Conservation (phyloP, 2,329 filamentous ascomycete genomes). For the Rutstroemia sp. region DNA sequence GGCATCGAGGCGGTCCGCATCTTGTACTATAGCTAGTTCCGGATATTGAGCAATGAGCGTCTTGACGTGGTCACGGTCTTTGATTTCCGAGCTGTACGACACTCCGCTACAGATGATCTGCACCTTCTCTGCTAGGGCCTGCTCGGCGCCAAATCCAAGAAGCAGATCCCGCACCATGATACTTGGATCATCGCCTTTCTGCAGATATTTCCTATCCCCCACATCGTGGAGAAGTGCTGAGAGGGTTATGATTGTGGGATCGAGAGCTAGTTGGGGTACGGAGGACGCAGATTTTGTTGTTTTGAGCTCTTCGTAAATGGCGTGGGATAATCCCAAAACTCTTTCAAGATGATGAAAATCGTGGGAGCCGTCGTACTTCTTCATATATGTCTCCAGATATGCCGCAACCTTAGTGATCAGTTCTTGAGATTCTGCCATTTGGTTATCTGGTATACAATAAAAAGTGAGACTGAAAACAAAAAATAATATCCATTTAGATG, state of each 20-base stretch:
- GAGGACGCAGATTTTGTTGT: neutral
- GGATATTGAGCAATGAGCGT: constrained; percentile 56
- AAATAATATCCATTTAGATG: too few species aligned
- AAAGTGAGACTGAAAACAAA: too few species aligned
- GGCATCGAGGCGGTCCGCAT: constrained; percentile 87
- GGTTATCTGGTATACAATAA: too few species aligned
- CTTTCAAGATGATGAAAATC: constrained; percentile 78
- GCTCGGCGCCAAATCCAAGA: constrained; percentile 45
- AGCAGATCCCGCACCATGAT: constrained; percentile 47
- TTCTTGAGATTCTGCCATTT: too few species aligned
- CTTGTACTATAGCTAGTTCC: constrained; percentile 79
- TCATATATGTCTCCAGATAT: constrained; percentile 43
- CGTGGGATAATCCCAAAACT: constrained; percentile 59
- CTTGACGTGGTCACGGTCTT: constrained; percentile 51
- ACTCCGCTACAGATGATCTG: constrained; percentile 70
- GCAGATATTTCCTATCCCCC: constrained; percentile 70
- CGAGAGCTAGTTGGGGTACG: constrained; percentile 30
- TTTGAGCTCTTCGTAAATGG: constrained; percentile 30
- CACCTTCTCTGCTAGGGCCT: constrained; percentile 56
- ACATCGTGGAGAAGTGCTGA: constrained; percentile 76
- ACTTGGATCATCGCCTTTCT: constrained; percentile 11
- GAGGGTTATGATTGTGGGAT: constrained; percentile 55
- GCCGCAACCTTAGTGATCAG: too few species aligned
- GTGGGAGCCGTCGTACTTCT: constrained; percentile 73
- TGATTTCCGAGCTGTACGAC: constrained; percentile 68